Base-by-base conservation (phyloP, 2,329 filamentous ascomycete species). In the Lachnellula subtilissima region DNA sequence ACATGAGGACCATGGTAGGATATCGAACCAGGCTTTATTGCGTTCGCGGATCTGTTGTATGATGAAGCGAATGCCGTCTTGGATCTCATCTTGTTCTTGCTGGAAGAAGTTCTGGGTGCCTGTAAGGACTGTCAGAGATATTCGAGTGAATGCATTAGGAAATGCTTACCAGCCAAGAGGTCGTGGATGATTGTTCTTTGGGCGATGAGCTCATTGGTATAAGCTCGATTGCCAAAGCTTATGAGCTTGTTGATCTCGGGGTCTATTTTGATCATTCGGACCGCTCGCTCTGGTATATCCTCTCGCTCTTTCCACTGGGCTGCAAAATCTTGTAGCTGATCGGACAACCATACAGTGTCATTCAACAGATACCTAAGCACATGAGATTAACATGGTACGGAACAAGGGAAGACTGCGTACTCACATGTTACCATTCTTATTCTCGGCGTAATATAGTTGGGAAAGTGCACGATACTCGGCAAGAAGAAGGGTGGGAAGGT, bases 401-500 rank as follows among this genome's bases (percentile, higher is more conserved):
- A 28, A 11, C 19, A 11, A 12, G 5, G 22, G 40, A 39, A 2
- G 4, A 11, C 36, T n/a, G 32, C 12, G 19, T 23, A 51, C 80
- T 68, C 72, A 86, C 84, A 88, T 87, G 63, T 83, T 87, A 23
- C 85, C 84, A 23, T 80, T 81, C 14, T 75, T 73, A 40, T 84
- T 77, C 14, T 82, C 75, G 0, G 82, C 77, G 68, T 94, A 94
- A 65, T 88, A 89, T 55, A 87, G 82, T 0, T 87, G 84, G 5
- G 89, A 87, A 2, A 91, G 83, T 3, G 89, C 88, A 50, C 89
- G 79, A 70, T 91, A 94, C 73, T 92, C 83, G n/a, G 88, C 88
- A 45, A 94, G 74, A 1, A 86, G 79, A 17, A 91, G 80, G 0
- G 85, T 87, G 1, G 89, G 89, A 3, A 94, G 73, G 37, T 79